These are phyloP conservation scores for Lactarius deliciosus DNA, from an alignment of 768 basidiomycete species.

Conservation along the genomic window DNA sequence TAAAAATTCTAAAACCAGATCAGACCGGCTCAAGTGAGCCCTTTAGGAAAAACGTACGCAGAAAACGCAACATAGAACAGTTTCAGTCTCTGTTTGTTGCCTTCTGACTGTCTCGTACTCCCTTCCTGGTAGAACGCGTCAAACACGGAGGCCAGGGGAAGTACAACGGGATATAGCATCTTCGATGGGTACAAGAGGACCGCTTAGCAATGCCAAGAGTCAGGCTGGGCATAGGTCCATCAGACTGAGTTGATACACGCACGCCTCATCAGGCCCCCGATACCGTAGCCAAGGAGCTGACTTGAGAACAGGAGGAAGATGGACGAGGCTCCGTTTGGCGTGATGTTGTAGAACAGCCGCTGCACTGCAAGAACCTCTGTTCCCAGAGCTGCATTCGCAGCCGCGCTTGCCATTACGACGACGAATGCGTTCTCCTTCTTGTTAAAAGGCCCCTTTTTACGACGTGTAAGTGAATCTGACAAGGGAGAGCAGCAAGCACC, in stretches of 20 bases:
- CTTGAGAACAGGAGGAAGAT: constrained; percentile 44
- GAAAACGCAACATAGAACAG: constrained; percentile 50
- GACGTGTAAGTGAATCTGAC: constrained; percentile 7
- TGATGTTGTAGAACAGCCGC: constrained; percentile 45
- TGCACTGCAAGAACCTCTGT: constrained; percentile 57
- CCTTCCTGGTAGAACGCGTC: constrained; percentile 49
- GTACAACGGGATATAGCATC: constrained; percentile 50
- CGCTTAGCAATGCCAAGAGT: constrained; percentile 32
- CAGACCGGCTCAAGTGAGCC: neutral
- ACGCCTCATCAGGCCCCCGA: constrained; percentile 55
- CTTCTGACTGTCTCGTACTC: constrained; percentile 20
- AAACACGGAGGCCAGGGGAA: constrained; percentile 50
- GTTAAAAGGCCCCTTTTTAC: constrained; percentile 51
- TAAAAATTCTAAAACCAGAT: constrained; percentile 35
- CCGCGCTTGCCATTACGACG: constrained; percentile 56
- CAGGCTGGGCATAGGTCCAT: neutral
- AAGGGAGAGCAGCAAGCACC: constrained; percentile 26
- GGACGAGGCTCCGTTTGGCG: constrained; percentile 45
- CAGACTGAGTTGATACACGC: constrained; percentile 26
- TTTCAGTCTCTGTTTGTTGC: constrained; percentile 43
- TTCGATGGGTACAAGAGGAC: constrained; percentile 53
- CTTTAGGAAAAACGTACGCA: constrained; percentile 31
- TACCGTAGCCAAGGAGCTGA: constrained; percentile 49
- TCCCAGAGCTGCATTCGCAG: constrained; percentile 52
- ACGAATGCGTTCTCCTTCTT: constrained; percentile 61